Base-by-base conservation (phyloP, 225 moss, liverwort and hornwort genomes). In the Bryum argenteum region DNA sequence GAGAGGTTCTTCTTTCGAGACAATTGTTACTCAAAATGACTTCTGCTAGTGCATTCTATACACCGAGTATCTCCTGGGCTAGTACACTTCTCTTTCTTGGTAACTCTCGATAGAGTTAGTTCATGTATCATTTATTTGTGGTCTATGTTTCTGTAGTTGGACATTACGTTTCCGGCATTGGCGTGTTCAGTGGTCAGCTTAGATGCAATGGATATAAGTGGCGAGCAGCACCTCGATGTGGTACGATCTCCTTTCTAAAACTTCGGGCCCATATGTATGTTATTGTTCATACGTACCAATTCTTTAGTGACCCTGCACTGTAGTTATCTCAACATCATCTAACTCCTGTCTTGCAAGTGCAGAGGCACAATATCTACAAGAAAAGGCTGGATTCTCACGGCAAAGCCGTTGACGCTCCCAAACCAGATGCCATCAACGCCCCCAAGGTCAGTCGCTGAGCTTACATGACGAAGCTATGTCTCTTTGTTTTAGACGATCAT, bases 121-220 rank as follows among this genome's bases (percentile, higher is more conserved):
- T 69, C 15, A 51, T 17, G 60, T 2, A 53, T 37, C 7, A 51
- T 58, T 41, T 43, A 5, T 73, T 19, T 62, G 62, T 40, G 70
- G 23, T 71, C 68, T 61, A 37, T 84, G 65, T 68, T 59, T 77
- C 64, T 89, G 86, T 84, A 97, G 94, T 85, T 97, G 80, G 97
- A 97, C 83, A 89, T 97, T 77, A 97, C 97, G 33, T 97, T 97
- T 78, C 94, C 97, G 57, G 89, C 92, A 61, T 76, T 97, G 77
- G 93, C 97, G 33, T 97, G 97, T 81, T 97, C 97, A 70, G 89
- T 97, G 73, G 89, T 97, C 81, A 94, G 94, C 78, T 90, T 97
- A 80, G 97, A 97, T 85, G 97, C 97, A 38, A 97, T 97, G 97
- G 97, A 97, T 68, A 94, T 97, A 38, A 97, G 97, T 84, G 97